Evolutionary conservation across 2,329 filamentous ascomycete genomes (phyloP).

Genomic region (Paraconiothyrium sp.): DNA sequence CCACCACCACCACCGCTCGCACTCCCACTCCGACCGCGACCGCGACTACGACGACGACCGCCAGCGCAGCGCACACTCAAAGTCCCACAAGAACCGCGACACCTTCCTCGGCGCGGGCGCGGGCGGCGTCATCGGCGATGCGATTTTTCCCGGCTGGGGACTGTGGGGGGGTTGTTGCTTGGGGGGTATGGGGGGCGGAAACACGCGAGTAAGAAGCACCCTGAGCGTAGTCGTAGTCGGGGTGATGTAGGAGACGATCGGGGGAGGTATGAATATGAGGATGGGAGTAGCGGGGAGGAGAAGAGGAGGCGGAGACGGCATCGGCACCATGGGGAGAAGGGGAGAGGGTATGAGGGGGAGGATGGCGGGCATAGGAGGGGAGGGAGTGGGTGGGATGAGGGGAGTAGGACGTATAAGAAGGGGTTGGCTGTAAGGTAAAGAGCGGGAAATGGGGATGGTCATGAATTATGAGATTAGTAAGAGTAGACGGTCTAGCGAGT

Average conservation of each 20-base stretch:
- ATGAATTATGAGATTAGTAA: not conserved
- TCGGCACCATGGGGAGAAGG: constrained; percentile 24
- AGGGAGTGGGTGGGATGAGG: constrained; percentile 47
- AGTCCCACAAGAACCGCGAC: constrained; percentile 41
- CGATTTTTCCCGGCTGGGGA: constrained; percentile 56
- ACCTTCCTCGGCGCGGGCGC: constrained; percentile 57
- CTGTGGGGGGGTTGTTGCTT: constrained; percentile 49
- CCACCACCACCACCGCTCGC: constrained; percentile 27
- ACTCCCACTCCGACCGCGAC: constrained; percentile 18
- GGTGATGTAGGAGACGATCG: constrained; percentile 10
- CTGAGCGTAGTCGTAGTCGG: constrained; percentile 29
- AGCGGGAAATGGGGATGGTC: not conserved
- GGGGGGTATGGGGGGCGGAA: constrained; percentile 56
- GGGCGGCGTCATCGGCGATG: constrained; percentile 56
- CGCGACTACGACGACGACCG: constrained; percentile 18
- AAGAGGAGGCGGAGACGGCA: constrained; percentile 45
- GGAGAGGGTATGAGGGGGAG: constrained; percentile 32
- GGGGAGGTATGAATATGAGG: constrained; percentile 32
- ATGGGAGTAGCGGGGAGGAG: constrained; percentile 37
- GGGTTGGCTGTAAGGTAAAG: constrained; percentile 65
- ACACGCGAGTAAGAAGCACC: constrained; percentile 42
- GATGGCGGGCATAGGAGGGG: constrained; percentile 50
- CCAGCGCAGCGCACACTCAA: constrained; percentile 2
- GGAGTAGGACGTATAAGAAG: constrained; percentile 60
- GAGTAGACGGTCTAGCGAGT: not conserved